These are phyloP conservation scores for Ophiostoma perfectum DNA, from an alignment of 2,329 filamentous ascomycete genomes.

Conservation along the genomic window DNA sequence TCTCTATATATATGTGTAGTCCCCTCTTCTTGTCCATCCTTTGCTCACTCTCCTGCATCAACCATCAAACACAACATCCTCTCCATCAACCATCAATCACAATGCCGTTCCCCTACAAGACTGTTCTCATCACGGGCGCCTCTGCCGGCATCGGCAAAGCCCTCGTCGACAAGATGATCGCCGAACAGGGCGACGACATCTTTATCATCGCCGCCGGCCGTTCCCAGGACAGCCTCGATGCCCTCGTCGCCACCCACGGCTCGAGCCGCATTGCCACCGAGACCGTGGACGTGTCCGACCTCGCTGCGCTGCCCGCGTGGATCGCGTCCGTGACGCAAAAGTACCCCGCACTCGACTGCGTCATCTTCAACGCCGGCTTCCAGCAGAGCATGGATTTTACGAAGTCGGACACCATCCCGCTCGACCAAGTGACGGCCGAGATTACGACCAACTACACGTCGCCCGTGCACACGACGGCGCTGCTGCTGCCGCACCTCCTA, in stretches of 20 bases:
- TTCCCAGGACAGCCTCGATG: conserved; percentile 44
- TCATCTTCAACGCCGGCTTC: conserved; percentile 54
- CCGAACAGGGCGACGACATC: conserved; percentile 36
- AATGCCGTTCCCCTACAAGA: conserved; percentile 46
- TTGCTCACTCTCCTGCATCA: not conserved
- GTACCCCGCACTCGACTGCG: conserved; percentile 49
- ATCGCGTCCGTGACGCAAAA: conserved; percentile 34
- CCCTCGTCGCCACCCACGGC: conserved; percentile 43
- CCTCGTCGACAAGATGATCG: conserved; percentile 40
- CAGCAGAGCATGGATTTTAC: conserved; percentile 46
- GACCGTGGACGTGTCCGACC: conserved; percentile 44
- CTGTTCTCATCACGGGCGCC: conserved; percentile 50
- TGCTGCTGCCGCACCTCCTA: conserved; percentile 29
- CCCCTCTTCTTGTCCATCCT: too few species aligned
- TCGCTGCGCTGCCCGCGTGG: conserved; percentile 40
- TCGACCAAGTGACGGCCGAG: conserved; percentile 34
- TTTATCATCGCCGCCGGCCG: conserved; percentile 53
- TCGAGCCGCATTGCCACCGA: conserved; percentile 37
- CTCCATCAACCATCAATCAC: not conserved
- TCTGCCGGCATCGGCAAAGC: conserved; percentile 50
- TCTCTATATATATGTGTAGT: too few species aligned
- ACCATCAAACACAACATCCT: not conserved
- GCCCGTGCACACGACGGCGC: conserved; percentile 27
- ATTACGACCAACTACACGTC: conserved; percentile 26
- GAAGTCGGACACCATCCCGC: conserved; percentile 34